Percentiles rank a stretch among this genome's conserved stretches.
Evolutionary conservation across 2,329 filamentous ascomycete species (phyloP).

Genomic region (Colletotrichum sp.): DNA sequence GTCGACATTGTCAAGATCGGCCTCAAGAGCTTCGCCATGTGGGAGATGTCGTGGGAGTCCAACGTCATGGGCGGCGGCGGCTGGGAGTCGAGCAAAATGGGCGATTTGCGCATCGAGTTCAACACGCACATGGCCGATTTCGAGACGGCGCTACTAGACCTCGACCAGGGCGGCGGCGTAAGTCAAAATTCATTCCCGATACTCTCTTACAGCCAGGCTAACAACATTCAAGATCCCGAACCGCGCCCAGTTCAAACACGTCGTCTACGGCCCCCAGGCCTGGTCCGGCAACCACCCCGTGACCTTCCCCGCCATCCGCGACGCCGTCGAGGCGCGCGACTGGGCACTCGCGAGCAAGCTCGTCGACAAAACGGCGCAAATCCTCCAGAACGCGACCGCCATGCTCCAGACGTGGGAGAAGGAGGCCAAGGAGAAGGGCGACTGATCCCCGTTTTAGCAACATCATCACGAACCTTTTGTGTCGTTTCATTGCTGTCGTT

Average conservation of each 20-base stretch:
- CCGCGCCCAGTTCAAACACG: constrained; percentile 91
- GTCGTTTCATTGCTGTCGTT: not conserved
- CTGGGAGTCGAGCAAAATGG: constrained; percentile 75
- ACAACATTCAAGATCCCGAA: constrained; percentile 70
- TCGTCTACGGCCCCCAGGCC: constrained; percentile 82
- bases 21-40: constrained; percentile 71
- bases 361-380: constrained; percentile 73
- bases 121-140: constrained; percentile 83
- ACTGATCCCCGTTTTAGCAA: not conserved
- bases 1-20: constrained; percentile 63
- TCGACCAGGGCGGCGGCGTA: constrained; percentile 75
- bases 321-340: constrained; percentile 75
- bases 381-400: constrained; percentile 65
- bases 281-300: constrained; percentile 69
- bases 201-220: constrained; percentile 2
- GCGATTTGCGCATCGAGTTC: constrained; percentile 71
- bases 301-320: constrained; percentile 75
- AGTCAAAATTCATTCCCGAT: constrained; percentile 24
- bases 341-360: constrained; percentile 72
- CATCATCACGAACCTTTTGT: not conserved
- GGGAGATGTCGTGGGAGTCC: constrained; percentile 79
- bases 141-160: constrained; percentile 82
- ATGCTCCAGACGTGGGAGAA: constrained; percentile 27
- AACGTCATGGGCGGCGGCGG: constrained; percentile 74
- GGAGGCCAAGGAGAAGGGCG: not conserved